A percentile compares a stretch with the other conserved stretches of the same genome.
phyloP scores from a whole-genome alignment of 345 rosid species.

The Melaleuca quinquenervia region DNA sequence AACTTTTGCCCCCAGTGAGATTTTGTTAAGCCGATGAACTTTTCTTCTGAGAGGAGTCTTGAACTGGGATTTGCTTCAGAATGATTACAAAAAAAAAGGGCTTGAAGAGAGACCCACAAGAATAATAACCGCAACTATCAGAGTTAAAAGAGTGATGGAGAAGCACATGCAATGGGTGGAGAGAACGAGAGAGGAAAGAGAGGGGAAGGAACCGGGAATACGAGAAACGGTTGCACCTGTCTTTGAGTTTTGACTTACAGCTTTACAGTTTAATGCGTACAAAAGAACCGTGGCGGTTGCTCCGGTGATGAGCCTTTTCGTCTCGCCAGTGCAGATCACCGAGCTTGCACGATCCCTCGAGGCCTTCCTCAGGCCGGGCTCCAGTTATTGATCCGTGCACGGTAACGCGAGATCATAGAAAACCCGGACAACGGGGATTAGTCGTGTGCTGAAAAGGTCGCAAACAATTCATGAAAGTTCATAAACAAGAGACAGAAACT shows the following conservation, averaged over 20 bases:
- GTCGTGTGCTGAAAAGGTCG: background rate
- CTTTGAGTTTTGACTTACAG: background rate
- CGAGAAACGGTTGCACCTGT: background rate
- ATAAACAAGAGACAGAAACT: background rate
- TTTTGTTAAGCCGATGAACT: background rate
- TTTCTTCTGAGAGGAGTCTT: background rate
- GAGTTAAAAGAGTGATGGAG: background rate
- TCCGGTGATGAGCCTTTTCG: background rate
- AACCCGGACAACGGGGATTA: background rate
- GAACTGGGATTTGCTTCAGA: background rate
- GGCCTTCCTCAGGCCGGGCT: background rate
- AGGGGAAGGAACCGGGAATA: background rate
- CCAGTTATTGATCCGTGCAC: background rate
- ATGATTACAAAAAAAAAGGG: background rate
- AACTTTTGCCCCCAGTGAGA: background rate
- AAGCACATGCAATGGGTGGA: background rate
- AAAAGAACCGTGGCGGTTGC: background rate
- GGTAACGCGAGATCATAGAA: background rate
- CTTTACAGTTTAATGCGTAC: background rate
- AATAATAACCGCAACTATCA: background rate
- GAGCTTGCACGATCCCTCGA: background rate
- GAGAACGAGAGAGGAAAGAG: background rate
- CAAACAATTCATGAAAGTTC: background rate
- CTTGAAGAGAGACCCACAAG: background rate
- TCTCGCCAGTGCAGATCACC: background rate